Percentiles rank a stretch among this genome's conserved stretches.
Evolutionary conservation across 495 filamentous ascomycete genomes (phyloP).

Genomic region (Chaetomium fimeti): DNA sequence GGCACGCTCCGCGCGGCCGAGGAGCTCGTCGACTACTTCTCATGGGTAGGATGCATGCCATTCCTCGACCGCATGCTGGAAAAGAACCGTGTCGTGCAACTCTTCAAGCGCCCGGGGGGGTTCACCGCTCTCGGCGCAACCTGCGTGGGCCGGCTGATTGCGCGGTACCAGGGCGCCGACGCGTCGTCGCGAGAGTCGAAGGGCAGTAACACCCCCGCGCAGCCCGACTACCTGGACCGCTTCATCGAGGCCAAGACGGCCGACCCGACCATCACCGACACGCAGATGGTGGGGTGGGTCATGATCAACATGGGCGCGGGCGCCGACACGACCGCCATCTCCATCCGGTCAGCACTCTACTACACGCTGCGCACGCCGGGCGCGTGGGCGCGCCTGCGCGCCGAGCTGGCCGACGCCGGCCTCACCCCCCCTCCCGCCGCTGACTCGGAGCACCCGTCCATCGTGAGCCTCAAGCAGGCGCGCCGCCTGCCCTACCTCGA

Average conservation of each 20-base stretch:
- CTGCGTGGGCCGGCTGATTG: not conserved
- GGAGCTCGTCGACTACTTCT: not conserved
- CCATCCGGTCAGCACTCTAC: not conserved
- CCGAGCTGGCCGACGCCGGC: too few relatives aligned
- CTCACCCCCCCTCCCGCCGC: too few relatives aligned
- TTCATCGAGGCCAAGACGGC: not conserved
- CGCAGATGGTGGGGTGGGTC: not conserved
- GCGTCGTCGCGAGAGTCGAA: too few relatives aligned
- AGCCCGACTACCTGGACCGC: not conserved
- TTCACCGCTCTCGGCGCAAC: not conserved
- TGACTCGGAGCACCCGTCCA: too few relatives aligned
- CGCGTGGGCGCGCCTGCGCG: too few relatives aligned
- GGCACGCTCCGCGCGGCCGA: not conserved
- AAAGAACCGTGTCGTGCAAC: not conserved
- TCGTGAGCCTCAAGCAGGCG: too few relatives aligned
- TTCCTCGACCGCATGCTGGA: not conserved
- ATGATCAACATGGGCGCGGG: not conserved
- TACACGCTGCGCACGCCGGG: too few relatives aligned
- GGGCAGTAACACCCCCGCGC: too few relatives aligned
- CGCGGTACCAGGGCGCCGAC: not conserved
- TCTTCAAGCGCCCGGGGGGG: too few relatives aligned
- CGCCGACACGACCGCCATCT: not conserved
- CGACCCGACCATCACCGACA: not conserved
- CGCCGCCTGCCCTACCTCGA: too few relatives aligned
- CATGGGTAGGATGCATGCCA: not conserved